phyloP scores from a whole-genome alignment of 148 eudicot species.

The Polygonum aviculare region DNA sequence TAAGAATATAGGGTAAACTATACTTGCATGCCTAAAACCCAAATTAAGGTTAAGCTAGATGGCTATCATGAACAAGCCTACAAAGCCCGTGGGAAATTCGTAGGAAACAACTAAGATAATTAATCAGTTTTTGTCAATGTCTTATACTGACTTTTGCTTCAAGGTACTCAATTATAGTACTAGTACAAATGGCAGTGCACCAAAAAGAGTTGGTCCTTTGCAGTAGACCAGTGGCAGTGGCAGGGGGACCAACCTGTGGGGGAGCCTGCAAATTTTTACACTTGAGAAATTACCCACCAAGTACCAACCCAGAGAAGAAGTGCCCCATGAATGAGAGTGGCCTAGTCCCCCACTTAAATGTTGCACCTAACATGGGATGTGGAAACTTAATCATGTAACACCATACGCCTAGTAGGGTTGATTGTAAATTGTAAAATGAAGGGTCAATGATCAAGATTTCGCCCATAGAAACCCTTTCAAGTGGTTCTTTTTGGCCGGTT shows the following conservation, averaged over 20 bases:
- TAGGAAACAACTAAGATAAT: no score
- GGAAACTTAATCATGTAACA: neutral
- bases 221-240: neutral
- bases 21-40: no score
- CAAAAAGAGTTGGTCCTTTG: neutral
- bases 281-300: neutral
- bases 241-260: neutral
- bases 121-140: no score
- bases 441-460: no score
- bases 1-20: no score
- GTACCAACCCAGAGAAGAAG: neutral
- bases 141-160: neutral
- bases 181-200: neutral
- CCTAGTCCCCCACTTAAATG: neutral
- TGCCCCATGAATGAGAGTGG: neutral
- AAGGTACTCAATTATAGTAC: conserved; percentile 2
- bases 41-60: no score
- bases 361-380: neutral
- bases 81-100: no score
- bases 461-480: no score
- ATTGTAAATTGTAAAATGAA: no score
- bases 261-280: neutral
- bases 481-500: no score
- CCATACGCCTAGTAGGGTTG: no score
- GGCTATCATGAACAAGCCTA: no score